These are phyloP conservation scores for Xylogone sp. DNA, from an alignment of 2,329 filamentous ascomycete species.

Conservation along the genomic window DNA sequence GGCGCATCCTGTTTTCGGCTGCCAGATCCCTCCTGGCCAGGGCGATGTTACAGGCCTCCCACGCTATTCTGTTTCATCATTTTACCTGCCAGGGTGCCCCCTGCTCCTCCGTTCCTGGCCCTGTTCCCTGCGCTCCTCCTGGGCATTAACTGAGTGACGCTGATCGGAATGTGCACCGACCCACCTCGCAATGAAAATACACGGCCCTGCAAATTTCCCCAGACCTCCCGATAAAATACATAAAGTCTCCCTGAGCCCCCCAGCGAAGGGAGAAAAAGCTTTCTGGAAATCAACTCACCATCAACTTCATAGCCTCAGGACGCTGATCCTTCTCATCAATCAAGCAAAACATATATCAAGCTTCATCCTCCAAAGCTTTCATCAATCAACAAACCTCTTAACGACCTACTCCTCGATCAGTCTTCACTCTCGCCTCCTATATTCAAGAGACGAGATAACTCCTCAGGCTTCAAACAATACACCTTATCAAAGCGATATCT, in stretches of 20 bases:
- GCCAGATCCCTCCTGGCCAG: neutral
- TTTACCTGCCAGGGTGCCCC: conserved; percentile 13
- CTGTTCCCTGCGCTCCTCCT: neutral
- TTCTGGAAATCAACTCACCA: conserved; percentile 4
- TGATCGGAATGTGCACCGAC: neutral
- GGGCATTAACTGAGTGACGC: neutral
- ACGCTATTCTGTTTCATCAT: conserved; percentile 30
- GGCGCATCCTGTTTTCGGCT: neutral
- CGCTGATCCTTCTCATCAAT: neutral
- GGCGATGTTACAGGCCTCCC: conserved; percentile 19
- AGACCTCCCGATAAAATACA: conserved; percentile 20
- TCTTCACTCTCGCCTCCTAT: neutral
- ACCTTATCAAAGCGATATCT: neutral
- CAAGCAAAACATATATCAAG: neutral
- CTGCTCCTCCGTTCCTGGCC: neutral
- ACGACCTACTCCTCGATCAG: neutral
- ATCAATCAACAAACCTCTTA: conserved; percentile 3
- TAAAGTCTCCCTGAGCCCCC: conserved; percentile 19
- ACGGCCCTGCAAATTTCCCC: conserved; percentile 20
- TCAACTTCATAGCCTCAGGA: neutral
- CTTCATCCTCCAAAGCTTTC: neutral
- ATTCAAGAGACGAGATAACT: neutral
- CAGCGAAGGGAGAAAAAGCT: neutral
- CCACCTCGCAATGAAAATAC: neutral
- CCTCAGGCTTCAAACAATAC: no score